phyloP scores from a whole-genome alignment of 192 early-diverging fungal genomes.

The Funneliformis mosseae region DNA sequence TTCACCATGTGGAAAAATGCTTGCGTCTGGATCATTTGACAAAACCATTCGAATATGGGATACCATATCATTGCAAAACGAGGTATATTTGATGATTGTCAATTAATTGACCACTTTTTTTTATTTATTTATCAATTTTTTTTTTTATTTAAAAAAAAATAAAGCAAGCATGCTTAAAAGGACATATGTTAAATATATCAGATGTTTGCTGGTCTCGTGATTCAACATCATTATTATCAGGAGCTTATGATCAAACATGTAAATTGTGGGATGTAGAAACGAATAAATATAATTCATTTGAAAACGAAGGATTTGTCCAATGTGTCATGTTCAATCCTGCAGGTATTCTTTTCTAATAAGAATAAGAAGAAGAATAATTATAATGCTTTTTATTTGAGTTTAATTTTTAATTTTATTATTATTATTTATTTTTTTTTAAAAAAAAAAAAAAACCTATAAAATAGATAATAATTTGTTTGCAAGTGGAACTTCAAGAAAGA shows the following conservation, averaged over 20 bases:
- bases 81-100: no score
- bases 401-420: background rate
- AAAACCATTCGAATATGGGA: slow-evolving; percentile 93
- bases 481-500: slow-evolving; percentile 75
- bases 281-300: slow-evolving; percentile 63
- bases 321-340: slow-evolving; percentile 75
- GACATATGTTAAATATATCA: slow-evolving; percentile 77
- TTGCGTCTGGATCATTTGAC: slow-evolving; percentile 95
- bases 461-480: slow-evolving; percentile 77
- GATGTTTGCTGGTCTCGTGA: slow-evolving; percentile 77
- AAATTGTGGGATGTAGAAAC: slow-evolving; percentile 78
- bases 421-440: background rate
- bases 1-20: slow-evolving; percentile 76
- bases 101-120: no score
- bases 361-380: no score
- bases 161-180: slow-evolving; percentile 69
- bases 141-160: no score
- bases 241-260: slow-evolving; percentile 80
- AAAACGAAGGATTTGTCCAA: slow-evolving; percentile 83
- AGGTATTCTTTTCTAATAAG: slow-evolving; percentile 53
- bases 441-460: background rate
- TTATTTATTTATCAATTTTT: no score
- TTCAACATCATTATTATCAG: slow-evolving; percentile 68
- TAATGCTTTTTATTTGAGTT: background rate
- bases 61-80: slow-evolving; percentile 62